Evolutionary conservation across 768 basidiomycete species (phyloP), one percentile per base, ranked within the genome.

Genomic region (Lentinula raphanica): DNA sequence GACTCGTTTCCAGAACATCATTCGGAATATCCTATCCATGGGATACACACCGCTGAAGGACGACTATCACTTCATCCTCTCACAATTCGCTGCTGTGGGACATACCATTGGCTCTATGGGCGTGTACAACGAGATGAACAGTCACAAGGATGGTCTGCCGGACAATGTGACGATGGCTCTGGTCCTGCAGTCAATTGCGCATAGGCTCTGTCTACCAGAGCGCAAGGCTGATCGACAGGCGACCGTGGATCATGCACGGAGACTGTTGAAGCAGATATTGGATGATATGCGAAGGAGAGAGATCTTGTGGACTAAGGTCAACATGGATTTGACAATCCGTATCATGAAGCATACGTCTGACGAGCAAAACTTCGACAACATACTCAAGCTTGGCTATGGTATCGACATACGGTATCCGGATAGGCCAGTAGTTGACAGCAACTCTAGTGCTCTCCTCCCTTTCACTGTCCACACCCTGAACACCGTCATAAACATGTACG

Each of bases 391-490:
- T 64, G 83, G 81, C 35, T 94, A 92, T 68, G 90, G 86, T 0
- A 79, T 94, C 58, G 92, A 94, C 70, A 69, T 93, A 48, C 75
- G 80, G 21, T 85, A 85, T 64, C 90, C 90, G 0, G 92, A 94
- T 65, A 77, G 83, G 39, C 71, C 79, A 9, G 83, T 87, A 31
- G 60, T 87, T 58, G 82, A 83, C 19, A 44, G 54, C 1, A 49
- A 31, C 9, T 49, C 60, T 32, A 66, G 69, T 11, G 54, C 59
- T 15, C 74, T 74, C 27, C 76, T 79, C 19, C 79, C 76, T 3
- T 79, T 88, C 63, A 83, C 87, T 15, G 85, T 83, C 6, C 68
- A 80, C 19, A 82, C 87, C 1, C 80, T 94, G 39, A 90, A 91
- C 69, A 87, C 85, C 17, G 82, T 83, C 46, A 71, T 94, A 61